These are phyloP conservation scores for Craterostigma plantagineum DNA, from an alignment of 257 asterid species.

Conservation along the genomic window DNA sequence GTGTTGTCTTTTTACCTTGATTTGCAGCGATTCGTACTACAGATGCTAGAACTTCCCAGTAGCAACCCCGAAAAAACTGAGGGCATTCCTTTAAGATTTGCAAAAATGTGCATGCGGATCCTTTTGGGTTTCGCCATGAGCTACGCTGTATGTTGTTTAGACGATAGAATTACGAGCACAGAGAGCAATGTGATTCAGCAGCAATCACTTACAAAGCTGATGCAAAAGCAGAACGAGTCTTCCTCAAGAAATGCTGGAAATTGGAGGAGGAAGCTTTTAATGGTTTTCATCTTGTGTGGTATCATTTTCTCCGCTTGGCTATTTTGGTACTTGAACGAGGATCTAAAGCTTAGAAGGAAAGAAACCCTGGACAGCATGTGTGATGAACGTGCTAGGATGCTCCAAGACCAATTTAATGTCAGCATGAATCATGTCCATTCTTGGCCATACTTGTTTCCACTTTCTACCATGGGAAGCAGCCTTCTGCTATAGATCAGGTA, in stretches of 20 bases:
- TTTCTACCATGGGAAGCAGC: slow-evolving; percentile 72
- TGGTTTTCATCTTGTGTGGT: slow-evolving; percentile 32
- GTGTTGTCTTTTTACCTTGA: too few relatives aligned
- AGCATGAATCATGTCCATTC: slow-evolving; percentile 87
- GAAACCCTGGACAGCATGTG: slow-evolving; percentile 89
- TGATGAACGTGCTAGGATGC: slow-evolving; percentile 93
- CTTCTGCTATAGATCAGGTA: slow-evolving; percentile 95
- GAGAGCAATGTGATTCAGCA: too few relatives aligned
- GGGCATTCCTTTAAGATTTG: too few relatives aligned
- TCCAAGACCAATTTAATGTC: slow-evolving; percentile 95
- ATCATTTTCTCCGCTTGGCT: slow-evolving; percentile 19
- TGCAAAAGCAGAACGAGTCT: too few relatives aligned
- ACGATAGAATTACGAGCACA: too few relatives aligned
- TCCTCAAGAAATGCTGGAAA: slow-evolving; percentile 1
- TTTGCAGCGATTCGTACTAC: too few relatives aligned
- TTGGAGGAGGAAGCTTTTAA: slow-evolving; percentile 46
- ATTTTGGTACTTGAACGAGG: slow-evolving; percentile 41
- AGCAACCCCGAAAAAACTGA: too few relatives aligned
- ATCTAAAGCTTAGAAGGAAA: slow-evolving; percentile 54
- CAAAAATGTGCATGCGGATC: too few relatives aligned
- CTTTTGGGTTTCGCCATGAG: too few relatives aligned
- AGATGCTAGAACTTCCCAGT: too few relatives aligned
- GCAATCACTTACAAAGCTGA: too few relatives aligned
- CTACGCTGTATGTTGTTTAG: too few relatives aligned
- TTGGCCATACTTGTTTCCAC: slow-evolving; percentile 85